phyloP scores from a whole-genome alignment of 352 stramenopile genomes.

The Globisporangium nunn region DNA sequence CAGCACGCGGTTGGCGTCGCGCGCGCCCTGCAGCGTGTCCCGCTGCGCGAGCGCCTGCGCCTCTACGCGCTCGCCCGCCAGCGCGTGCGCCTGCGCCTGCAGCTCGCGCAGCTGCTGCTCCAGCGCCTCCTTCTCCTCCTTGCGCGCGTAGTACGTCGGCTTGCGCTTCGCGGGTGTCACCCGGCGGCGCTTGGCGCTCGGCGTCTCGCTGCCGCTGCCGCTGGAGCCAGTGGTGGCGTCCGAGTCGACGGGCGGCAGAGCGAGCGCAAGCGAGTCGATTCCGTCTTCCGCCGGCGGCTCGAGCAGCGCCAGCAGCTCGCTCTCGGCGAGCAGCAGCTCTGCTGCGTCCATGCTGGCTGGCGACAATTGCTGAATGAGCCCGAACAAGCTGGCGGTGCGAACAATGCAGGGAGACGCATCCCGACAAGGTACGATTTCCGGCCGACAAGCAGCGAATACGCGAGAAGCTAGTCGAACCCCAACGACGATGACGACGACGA shows the following conservation, averaged over 20 bases:
- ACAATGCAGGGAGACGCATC: background rate
- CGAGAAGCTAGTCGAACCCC: no score
- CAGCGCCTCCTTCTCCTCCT: constrained; percentile 40
- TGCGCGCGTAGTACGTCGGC: background rate
- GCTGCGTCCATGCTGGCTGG: background rate
- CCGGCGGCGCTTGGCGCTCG: background rate
- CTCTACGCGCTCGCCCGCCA: constrained; percentile 6
- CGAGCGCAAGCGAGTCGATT: background rate
- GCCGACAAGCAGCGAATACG: no score
- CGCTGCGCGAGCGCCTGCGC: background rate
- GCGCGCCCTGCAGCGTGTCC: background rate
- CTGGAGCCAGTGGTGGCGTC: background rate
- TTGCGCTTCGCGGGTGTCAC: background rate
- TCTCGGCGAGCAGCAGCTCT: background rate
- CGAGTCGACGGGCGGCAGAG: background rate
- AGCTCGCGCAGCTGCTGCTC: constrained; percentile 23
- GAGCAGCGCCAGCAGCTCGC: background rate
- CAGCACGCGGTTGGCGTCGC: background rate
- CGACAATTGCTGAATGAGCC: background rate
- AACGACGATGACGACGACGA: no score
- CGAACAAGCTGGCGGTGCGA: no score
- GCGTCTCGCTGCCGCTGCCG: background rate
- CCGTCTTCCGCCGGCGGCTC: background rate
- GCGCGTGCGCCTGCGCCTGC: constrained; percentile 16
- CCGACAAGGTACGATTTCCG: background rate